Evolutionary conservation across 2,329 filamentous ascomycete species (phyloP), one percentile per base, ranked within the genome.

Genomic region (Cladosporium sp.): DNA sequence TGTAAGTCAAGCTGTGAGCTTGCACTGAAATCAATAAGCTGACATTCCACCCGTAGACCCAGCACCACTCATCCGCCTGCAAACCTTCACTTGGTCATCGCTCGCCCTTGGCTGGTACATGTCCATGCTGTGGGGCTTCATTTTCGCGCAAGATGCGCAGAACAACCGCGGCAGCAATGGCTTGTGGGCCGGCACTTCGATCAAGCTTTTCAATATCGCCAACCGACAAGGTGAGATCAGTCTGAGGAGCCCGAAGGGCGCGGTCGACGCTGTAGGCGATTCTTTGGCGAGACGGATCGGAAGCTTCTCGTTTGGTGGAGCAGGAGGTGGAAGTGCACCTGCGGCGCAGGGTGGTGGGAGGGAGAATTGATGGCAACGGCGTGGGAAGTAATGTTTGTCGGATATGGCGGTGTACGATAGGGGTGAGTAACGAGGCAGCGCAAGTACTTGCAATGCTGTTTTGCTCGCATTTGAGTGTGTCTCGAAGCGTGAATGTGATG

Each of bases 51-150:
- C 88, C 82, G 58, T 36, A 61, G 52, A 51, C 54, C 90, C 55
- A 84, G 11, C 40, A 3, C 50, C 51, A 38, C 50, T 43, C 28
- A 56, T 56, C 42, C 50, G 89, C 34, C 88, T 94, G 15, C 92
- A 97, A 70, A 88, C 90, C 14, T 97, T 97, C 69, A 91, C 96
- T 75, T 97, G 93, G 93, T 93, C 92, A 3, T 87, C 90, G 0
- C 79, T 96, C 36, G 89, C 90, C 0, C 80, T 97, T 52, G 93
- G 92, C 51, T 97, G 94, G 94, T 97, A 97, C 73, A 91, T 97
- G 74, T 93, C 90, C 5, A 80, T 97, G 12, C 80, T 99, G 9
- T 99, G 94, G 94, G 88, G 91, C 15, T 90, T 97, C 66, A 86
- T 97, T 55, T 97, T 97, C 72, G 87, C 89, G 28, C 88, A 87